Percentiles rank a stretch among this genome's conserved stretches.
Evolutionary conservation across 768 basidiomycete species (phyloP).

Genomic region (Rhodocollybia butyracea): DNA sequence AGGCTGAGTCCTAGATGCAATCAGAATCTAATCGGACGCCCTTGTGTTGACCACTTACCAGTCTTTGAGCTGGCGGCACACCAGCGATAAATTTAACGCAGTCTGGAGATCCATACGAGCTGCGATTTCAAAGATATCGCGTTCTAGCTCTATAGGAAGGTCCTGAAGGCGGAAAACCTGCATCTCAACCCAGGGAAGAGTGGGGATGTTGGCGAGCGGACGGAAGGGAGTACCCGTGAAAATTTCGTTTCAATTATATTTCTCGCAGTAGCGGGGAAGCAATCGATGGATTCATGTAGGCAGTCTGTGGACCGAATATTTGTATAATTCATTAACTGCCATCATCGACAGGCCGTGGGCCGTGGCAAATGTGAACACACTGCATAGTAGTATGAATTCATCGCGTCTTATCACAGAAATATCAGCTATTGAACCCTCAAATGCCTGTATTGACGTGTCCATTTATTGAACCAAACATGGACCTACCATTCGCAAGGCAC

Average conservation of each 20-base stretch:
- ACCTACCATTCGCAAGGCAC: not conserved
- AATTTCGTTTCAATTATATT: not conserved
- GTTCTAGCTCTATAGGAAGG: conserved; percentile 38
- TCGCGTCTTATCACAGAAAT: not conserved
- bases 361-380: not conserved
- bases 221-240: not conserved
- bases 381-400: not conserved
- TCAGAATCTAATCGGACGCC: not conserved
- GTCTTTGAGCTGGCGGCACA: conserved; percentile 29
- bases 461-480: not conserved
- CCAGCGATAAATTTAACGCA: conserved; percentile 29
- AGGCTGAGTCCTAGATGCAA: conserved; percentile 33
- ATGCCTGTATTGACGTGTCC: not conserved
- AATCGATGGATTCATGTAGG: conserved; percentile 1
- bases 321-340: not conserved
- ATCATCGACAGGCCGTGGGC: conserved; percentile 1
- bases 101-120: conserved; percentile 23
- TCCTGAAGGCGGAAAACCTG: conserved; percentile 6
- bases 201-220: not conserved
- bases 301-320: not conserved
- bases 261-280: not conserved
- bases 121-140: conserved; percentile 33
- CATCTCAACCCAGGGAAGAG: not conserved
- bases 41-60: conserved; percentile 25
- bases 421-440: not conserved